Evolutionary conservation across 2,329 filamentous ascomycete species (phyloP).

Genomic region (Colletotrichum eremochloae): DNA sequence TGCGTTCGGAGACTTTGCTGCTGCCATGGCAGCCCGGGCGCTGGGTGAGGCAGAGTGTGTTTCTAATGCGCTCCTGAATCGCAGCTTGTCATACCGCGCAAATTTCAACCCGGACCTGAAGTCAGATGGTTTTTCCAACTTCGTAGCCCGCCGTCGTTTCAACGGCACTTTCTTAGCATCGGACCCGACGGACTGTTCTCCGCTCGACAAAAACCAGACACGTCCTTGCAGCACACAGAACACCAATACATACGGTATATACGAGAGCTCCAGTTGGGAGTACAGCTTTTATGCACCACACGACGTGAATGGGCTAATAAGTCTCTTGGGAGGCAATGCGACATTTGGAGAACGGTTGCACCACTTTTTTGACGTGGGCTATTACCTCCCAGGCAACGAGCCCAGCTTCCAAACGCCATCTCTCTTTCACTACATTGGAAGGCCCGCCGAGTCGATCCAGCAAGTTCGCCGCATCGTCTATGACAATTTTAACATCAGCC

Average conservation of each 20-base stretch:
- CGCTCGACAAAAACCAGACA: neutral
- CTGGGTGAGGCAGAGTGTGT: neutral
- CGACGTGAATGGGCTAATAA: neutral
- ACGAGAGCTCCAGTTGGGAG: slow-evolving; percentile 30
- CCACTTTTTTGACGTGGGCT: slow-evolving; percentile 15
- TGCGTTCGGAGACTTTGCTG: slow-evolving; percentile 22
- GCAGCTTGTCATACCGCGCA: slow-evolving; percentile 18
- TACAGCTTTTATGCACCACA: slow-evolving; percentile 15
- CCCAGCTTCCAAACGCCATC: slow-evolving; percentile 25
- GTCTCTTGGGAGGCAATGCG: neutral
- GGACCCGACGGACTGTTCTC: slow-evolving; percentile 17
- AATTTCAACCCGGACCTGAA: slow-evolving; percentile 16
- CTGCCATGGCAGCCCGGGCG: slow-evolving; percentile 16
- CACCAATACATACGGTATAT: slow-evolving; percentile 17
- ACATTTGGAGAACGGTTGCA: slow-evolving; percentile 9
- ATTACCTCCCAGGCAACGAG: slow-evolving; percentile 25
- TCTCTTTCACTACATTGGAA: slow-evolving; percentile 6
- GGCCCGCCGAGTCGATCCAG: slow-evolving; percentile 8
- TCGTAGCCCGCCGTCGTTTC: slow-evolving; percentile 15
- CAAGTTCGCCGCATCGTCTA: slow-evolving; percentile 8
- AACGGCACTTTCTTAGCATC: slow-evolving; percentile 12
- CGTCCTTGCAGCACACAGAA: slow-evolving; percentile 11
- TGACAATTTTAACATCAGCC: slow-evolving; percentile 18
- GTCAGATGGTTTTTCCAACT: slow-evolving; percentile 25
- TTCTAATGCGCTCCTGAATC: neutral